These are phyloP conservation scores for Cladosporium sp. DNA, from an alignment of 2,329 filamentous ascomycete genomes.

Conservation along the genomic window DNA sequence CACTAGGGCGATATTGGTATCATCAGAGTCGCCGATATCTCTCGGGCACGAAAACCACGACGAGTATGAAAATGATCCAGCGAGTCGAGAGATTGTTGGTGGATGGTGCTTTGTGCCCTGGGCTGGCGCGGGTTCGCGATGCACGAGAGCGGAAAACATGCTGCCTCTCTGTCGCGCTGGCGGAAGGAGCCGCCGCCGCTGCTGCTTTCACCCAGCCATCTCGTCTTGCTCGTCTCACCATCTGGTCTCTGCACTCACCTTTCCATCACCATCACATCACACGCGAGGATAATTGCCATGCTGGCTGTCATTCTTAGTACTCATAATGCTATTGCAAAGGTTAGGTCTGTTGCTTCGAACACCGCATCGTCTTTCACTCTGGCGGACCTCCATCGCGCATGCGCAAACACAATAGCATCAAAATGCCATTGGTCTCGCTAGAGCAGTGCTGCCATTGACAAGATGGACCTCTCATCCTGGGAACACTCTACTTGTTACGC, in stretches of 20 bases:
- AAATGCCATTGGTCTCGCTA: background rate
- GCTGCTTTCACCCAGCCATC: background rate
- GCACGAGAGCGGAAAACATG: constrained; percentile 9
- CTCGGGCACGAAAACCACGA: constrained; percentile 7
- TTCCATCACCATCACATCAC: background rate
- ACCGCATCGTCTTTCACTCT: background rate
- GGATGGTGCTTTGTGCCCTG: constrained; percentile 7
- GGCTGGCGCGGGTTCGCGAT: constrained; percentile 8
- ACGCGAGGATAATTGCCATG: background rate
- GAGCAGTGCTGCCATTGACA: background rate
- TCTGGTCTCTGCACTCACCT: background rate
- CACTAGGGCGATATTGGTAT: constrained; percentile 27
- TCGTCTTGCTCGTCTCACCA: background rate
- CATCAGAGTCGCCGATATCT: constrained; percentile 28
- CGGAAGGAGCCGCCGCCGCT: constrained; percentile 9
- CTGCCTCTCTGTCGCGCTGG: background rate
- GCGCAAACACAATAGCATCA: background rate
- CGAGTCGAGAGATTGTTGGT: background rate
- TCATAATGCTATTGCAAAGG: background rate
- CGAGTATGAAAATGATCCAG: background rate
- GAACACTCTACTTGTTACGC: background rate
- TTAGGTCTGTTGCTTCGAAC: background rate
- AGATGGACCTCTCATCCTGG: background rate
- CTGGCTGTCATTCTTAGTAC: background rate
- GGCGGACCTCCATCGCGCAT: background rate